Conservation (phyloP, 352 stramenopile genomes). For the Phytophthora agathidicida region DNA sequence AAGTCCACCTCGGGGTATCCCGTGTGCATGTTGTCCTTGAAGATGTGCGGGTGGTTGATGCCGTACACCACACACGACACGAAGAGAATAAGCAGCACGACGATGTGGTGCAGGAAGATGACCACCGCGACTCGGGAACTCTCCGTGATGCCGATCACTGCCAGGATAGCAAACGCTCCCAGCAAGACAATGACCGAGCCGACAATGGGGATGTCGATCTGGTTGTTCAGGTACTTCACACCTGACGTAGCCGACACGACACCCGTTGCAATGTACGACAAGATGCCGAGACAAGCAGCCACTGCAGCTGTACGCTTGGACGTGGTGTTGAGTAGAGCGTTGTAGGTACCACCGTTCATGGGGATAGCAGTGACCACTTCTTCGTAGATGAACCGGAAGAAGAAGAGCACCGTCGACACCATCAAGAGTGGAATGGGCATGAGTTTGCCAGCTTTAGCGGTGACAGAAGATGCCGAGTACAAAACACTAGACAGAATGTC, state of each 20-base stretch:
- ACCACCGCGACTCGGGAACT: constrained; percentile 72
- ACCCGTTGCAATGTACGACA: constrained; percentile 90
- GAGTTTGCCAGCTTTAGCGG: constrained; percentile 69
- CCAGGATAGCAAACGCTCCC: constrained; percentile 78
- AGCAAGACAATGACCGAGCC: constrained; percentile 49
- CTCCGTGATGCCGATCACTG: constrained; percentile 78
- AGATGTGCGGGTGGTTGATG: constrained; percentile 55
- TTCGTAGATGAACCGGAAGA: constrained; percentile 84
- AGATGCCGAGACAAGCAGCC: constrained; percentile 81
- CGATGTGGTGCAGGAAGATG: constrained; percentile 83
- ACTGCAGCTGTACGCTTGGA: constrained; percentile 86
- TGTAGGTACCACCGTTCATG: constrained; percentile 92
- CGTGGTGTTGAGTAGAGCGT: constrained; percentile 90
- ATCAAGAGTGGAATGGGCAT: constrained; percentile 78
- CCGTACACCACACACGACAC: constrained; percentile 59
- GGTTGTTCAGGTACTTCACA: constrained; percentile 81
- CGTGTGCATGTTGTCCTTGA: constrained; percentile 67
- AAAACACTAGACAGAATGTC: constrained; percentile 89
- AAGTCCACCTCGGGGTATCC: constrained; percentile 65
- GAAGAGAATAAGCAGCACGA: constrained; percentile 62
- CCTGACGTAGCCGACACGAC: constrained; percentile 73
- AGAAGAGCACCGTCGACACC: constrained; percentile 65
- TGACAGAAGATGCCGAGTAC: constrained; percentile 58
- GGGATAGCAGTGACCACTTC: constrained; percentile 90
- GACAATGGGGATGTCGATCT: constrained; percentile 55